These are phyloP conservation scores for Nothophaeocryptopus gaeumannii DNA, from an alignment of 2,329 filamentous ascomycete genomes.

Conservation along the genomic window DNA sequence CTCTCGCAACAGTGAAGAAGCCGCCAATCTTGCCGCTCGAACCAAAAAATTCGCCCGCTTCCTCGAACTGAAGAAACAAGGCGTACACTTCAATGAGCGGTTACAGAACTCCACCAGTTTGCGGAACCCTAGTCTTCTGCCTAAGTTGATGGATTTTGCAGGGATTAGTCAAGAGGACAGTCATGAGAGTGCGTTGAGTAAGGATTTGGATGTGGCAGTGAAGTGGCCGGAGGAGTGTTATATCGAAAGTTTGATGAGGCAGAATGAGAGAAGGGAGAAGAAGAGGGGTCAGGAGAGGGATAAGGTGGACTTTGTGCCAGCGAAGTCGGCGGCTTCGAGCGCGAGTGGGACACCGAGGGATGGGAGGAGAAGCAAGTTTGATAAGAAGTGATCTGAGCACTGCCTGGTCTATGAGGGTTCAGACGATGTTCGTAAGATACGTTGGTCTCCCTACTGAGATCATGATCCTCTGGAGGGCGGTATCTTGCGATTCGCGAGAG, in stretches of 20 bases:
- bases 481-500: not conserved
- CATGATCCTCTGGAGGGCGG: not conserved
- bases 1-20: constrained; percentile 33
- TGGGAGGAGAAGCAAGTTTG: constrained; percentile 17
- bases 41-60: constrained; percentile 72
- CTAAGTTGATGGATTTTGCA: constrained; percentile 70
- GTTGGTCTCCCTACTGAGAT: not conserved
- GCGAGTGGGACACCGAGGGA: constrained; percentile 4
- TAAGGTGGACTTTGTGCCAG: constrained; percentile 34
- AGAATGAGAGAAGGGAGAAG: constrained; percentile 40
- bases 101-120: constrained; percentile 65
- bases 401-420: too few relatives aligned
- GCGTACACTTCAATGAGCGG: constrained; percentile 74
- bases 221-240: constrained; percentile 45
- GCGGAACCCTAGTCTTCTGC: constrained; percentile 68
- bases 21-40: constrained; percentile 37
- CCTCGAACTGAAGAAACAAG: constrained; percentile 71
- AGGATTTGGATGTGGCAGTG: constrained; percentile 38
- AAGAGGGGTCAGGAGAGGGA: constrained; percentile 35
- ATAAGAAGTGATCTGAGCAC: constrained; percentile 5
- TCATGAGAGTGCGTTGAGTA: constrained; percentile 60
- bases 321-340: constrained; percentile 13
- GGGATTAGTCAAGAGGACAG: constrained; percentile 56
- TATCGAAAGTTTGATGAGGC: constrained; percentile 34
- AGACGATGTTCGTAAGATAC: too few relatives aligned